A percentile compares a stretch with the other conserved stretches of the same genome.
phyloP scores from a whole-genome alignment of 345 rosid species.

The Aethionema arabicum region DNA sequence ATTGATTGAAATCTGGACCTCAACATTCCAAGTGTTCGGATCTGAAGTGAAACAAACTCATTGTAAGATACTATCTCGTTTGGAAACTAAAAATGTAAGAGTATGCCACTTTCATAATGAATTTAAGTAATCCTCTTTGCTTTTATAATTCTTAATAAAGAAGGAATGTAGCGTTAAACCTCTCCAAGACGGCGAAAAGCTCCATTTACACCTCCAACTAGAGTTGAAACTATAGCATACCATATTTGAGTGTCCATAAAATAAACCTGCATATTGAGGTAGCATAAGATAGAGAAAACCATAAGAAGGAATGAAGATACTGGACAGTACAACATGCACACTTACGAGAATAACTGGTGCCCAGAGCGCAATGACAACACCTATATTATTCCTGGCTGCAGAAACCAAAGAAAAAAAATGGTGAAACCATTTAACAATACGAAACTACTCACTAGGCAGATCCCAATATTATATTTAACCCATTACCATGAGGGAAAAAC shows the following conservation, averaged over 20 bases:
- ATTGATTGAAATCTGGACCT: constrained; percentile 57
- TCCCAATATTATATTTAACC: background rate
- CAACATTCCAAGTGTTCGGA: constrained; percentile 55
- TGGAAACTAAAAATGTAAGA: constrained; percentile 22
- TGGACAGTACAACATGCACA: constrained; percentile 26
- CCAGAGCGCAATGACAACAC: constrained; percentile 56
- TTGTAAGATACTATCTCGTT: constrained; percentile 22
- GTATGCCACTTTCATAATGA: constrained; percentile 8
- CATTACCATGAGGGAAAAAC: constrained; percentile 64
- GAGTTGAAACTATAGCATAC: constrained; percentile 58
- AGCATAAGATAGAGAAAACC: constrained; percentile 16
- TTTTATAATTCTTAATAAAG: background rate
- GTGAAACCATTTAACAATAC: background rate
- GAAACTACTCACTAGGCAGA: background rate
- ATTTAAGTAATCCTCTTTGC: constrained; percentile 11
- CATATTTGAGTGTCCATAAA: constrained; percentile 66
- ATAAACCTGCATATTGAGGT: constrained; percentile 44
- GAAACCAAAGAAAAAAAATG: constrained; percentile 20
- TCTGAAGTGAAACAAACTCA: constrained; percentile 39
- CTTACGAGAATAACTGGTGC: constrained; percentile 62
- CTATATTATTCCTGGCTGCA: constrained; percentile 53
- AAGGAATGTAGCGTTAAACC: constrained; percentile 33
- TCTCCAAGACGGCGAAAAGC: constrained; percentile 65
- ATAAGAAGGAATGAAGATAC: constrained; percentile 21
- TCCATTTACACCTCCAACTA: constrained; percentile 57